Percentiles rank a stretch among this genome's conserved stretches.
Evolutionary conservation across 2,329 filamentous ascomycete genomes (phyloP).

Genomic region (Beauveria bassiana): DNA sequence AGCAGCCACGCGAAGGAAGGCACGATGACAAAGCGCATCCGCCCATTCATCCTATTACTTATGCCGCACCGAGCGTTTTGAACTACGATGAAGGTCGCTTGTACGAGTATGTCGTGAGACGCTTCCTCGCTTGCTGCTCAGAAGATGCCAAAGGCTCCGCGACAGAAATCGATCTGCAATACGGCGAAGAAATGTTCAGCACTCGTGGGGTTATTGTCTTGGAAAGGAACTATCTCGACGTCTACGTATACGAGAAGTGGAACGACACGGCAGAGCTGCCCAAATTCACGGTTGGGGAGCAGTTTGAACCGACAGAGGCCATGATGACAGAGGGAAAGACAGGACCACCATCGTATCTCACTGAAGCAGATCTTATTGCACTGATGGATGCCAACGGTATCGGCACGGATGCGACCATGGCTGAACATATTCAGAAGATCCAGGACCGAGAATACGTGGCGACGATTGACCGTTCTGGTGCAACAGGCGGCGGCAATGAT

Average conservation of each 20-base stretch:
- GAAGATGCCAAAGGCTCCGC: slow-evolving; percentile 84
- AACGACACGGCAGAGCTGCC: slow-evolving; percentile 79
- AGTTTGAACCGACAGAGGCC: slow-evolving; percentile 81
- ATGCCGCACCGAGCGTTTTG: slow-evolving; percentile 57
- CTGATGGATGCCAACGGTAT: slow-evolving; percentile 99
- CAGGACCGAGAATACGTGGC: slow-evolving; percentile 82
- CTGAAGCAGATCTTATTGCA: slow-evolving; percentile 89
- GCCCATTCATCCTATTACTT: slow-evolving; percentile 93
- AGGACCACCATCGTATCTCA: slow-evolving; percentile 73
- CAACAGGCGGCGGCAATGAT: slow-evolving; percentile 29
- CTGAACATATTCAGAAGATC: slow-evolving; percentile 94
- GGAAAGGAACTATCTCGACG: slow-evolving; percentile 86
- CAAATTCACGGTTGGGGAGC: slow-evolving; percentile 68
- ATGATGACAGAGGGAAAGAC: slow-evolving; percentile 90
- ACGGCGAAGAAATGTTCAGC: slow-evolving; percentile 75
- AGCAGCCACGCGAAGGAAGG: slow-evolving; percentile 70
- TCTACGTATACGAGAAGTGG: slow-evolving; percentile 97
- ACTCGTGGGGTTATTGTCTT: slow-evolving; percentile 78
- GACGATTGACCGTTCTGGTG: slow-evolving; percentile 42
- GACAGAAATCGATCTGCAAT: slow-evolving; percentile 77
- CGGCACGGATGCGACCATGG: slow-evolving; percentile 97
- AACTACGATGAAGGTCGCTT: slow-evolving; percentile 64
- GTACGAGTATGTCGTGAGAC: slow-evolving; percentile 86
- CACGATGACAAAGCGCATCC: slow-evolving; percentile 97
- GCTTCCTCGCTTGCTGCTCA: slow-evolving; percentile 92